Conservation (phyloP, 371 early-diverging fungal genomes). For the Rhizopus arrhizus region DNA sequence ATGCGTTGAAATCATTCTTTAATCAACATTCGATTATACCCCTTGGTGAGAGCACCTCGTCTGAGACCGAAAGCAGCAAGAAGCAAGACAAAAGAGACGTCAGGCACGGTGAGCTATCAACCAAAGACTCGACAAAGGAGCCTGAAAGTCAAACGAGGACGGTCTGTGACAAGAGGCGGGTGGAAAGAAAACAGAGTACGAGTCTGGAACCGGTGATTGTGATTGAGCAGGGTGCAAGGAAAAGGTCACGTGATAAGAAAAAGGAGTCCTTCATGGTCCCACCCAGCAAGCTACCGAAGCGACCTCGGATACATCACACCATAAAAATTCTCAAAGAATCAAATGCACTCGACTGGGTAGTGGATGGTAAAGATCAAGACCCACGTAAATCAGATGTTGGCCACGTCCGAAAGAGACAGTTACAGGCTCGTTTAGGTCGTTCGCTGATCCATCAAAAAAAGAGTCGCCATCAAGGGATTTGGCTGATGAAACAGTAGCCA, state of each 20-base stretch:
- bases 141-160: neutral
- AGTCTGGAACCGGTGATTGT: neutral
- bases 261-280: neutral
- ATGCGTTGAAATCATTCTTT: neutral
- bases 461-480: neutral
- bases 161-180: neutral
- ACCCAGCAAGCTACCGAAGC: neutral
- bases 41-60: neutral
- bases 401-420: constrained; percentile 7
- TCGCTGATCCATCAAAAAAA: constrained; percentile 10
- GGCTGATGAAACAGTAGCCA: constrained; percentile 1
- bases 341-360: constrained; percentile 12
- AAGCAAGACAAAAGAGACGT: neutral
- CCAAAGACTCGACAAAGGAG: neutral
- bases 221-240: neutral
- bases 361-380: constrained; percentile 4
- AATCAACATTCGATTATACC: neutral
- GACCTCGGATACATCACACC: neutral
- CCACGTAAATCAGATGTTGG: constrained; percentile 5
- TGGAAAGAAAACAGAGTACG: neutral
- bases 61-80: neutral
- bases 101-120: too few relatives aligned
- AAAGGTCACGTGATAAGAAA: neutral
- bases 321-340: neutral
- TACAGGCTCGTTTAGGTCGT: neutral